Conservation (phyloP, 1,284 basidiomycete species). For the Gymnopus androsaceus region DNA sequence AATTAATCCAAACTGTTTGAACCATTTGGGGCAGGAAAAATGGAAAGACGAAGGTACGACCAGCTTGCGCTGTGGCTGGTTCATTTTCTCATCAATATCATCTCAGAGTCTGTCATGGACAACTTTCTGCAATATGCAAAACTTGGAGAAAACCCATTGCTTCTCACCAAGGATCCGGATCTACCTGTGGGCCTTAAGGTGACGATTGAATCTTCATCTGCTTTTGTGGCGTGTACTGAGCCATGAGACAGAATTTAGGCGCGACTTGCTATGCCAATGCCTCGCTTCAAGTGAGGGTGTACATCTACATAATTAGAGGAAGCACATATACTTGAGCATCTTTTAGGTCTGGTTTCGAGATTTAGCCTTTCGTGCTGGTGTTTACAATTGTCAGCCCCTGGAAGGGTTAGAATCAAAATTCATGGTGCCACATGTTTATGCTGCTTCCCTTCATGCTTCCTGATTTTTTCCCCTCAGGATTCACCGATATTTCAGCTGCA, state of each 20-base stretch:
- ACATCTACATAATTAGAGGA: conserved; percentile 53
- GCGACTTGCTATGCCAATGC: conserved; percentile 94
- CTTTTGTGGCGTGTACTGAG: conserved; percentile 7
- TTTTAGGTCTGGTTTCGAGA: conserved; percentile 73
- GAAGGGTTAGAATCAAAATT: conserved; percentile 52
- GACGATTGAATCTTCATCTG: conserved; percentile 13
- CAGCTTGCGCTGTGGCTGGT: background rate
- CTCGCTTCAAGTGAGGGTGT: conserved; percentile 81
- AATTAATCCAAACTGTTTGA: conserved; percentile 79
- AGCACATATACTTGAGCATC: too few species aligned
- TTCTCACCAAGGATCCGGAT: conserved; percentile 50
- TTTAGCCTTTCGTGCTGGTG: conserved; percentile 62
- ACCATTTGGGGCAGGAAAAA: conserved; percentile 78
- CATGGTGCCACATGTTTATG: conserved; percentile 42
- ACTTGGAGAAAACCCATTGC: conserved; percentile 54
- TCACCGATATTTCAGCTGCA: conserved; percentile 77
- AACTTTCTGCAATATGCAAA: conserved; percentile 57
- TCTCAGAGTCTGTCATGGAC: conserved; percentile 32
- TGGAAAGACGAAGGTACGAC: conserved; percentile 69
- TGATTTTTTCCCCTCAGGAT: conserved; percentile 41
- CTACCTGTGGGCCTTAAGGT: conserved; percentile 82
- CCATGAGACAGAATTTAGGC: conserved; percentile 72
- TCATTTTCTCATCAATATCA: background rate
- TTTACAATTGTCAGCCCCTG: conserved; percentile 60
- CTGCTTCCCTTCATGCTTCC: background rate